Percentiles rank a stretch among this genome's conserved stretches.
Conservation (phyloP, 1,284 basidiomycete species). For the Erythrobasidium hasegawianum region DNA sequence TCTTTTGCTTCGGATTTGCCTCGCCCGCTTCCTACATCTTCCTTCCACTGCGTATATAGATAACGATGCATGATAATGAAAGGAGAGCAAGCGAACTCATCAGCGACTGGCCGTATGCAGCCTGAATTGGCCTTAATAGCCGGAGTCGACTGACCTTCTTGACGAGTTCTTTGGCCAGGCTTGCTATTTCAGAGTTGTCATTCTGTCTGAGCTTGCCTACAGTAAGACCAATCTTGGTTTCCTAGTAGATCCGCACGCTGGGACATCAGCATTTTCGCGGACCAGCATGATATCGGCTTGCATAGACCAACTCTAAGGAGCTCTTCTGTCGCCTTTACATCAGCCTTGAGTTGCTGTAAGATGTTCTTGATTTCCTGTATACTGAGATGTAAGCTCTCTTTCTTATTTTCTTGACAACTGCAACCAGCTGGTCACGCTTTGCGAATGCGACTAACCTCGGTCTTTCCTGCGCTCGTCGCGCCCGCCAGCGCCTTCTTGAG, state of each 20-base stretch:
- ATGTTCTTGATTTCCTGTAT: constrained; percentile 67
- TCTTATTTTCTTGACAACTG: not conserved
- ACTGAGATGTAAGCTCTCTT: not conserved
- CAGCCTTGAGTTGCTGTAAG: constrained; percentile 68
- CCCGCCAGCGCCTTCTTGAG: constrained; percentile 40
- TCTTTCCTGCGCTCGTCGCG: constrained; percentile 34
- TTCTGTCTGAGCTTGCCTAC: constrained; percentile 85
- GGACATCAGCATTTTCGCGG: constrained; percentile 12
- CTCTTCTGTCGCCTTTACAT: constrained; percentile 77
- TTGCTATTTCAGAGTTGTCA: constrained; percentile 66
- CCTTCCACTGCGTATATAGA: not conserved
- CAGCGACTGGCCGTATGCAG: no score
- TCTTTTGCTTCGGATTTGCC: constrained; percentile 37
- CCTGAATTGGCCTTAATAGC: no score
- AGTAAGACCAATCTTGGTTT: constrained; percentile 85
- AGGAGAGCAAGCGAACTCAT: no score
- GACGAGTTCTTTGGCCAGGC: constrained; percentile 87
- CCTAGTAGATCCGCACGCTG: constrained; percentile 54
- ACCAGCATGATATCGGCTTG: not conserved
- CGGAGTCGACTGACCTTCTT: constrained; percentile 55
- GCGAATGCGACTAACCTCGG: no score
- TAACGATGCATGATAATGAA: not conserved
- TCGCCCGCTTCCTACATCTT: not conserved
- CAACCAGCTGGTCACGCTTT: no score
- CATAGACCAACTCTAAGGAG: constrained; percentile 70